Evolutionary conservation across 768 basidiomycete genomes (phyloP), one percentile per base, ranked within the genome.

Genomic region (Lactarius akahatsu): DNA sequence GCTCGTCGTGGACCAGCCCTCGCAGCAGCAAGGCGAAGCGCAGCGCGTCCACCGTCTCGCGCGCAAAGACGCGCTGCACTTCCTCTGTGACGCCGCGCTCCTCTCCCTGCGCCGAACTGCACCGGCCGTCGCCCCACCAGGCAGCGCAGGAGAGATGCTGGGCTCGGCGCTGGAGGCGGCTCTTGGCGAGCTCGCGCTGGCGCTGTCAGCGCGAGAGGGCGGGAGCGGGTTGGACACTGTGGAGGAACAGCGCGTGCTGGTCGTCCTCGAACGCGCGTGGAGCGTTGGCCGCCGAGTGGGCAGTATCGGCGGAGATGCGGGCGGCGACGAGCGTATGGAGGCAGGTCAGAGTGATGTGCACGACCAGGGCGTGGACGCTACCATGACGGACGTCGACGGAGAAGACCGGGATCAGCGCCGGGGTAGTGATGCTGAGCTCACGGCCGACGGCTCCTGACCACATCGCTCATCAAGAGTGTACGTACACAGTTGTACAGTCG

Each of bases 21-120:
- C 47, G 20, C 18, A 4, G 41, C 16, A 41, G 41, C 41, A 28
- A 13, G 10, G 50, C 50, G 23, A 13, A 52, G 20, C 40, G 1
- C 66, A 58, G 16, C 65, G 61, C 20, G 30, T 69, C 2, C 59
- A 57, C 28, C 66, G 66, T 20, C 47, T 68, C 45, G 69, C 56
- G 26, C 62, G 66, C 38, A 69, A 68, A 36, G 67, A 69, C 20
- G 67, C 62, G 38, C 47, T 69, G 16, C 47, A 64, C 40, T 60
- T 64, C 13, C 59, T 69, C 20, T 69, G 66, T 15, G 57, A 67
- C 2, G 56, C 59, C 5, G n/a, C 54, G 13, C 52, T 47, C 3
- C 58, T 65, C 28, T 32, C 63, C 41, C 58, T 69, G 3, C 36
- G 57, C 38, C 62, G 59, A 15, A 41, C 59, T 23, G 45, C 41